phyloP scores from a whole-genome alignment of 176 grass and related monocot species.

The Miscanthus lutarioriparius region DNA sequence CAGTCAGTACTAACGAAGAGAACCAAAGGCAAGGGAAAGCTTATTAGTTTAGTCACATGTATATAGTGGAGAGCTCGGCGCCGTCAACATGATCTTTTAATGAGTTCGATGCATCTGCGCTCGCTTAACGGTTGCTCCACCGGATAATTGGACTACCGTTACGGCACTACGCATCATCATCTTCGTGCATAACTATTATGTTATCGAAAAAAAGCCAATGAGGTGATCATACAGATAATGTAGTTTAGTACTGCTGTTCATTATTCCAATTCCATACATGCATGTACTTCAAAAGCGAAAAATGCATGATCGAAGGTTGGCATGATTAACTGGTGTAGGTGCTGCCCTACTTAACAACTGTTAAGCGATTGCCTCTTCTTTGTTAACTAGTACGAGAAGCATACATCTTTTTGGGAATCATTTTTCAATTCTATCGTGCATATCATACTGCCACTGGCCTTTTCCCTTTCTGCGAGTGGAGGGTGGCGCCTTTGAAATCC shows the following conservation, averaged over 20 bases:
- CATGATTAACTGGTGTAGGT: not conserved
- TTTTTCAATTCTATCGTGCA: constrained; percentile 13
- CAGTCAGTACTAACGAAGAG: not conserved
- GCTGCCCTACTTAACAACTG: not conserved
- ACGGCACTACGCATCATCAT: not conserved
- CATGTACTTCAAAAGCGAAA: constrained; percentile 36
- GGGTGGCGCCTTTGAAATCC: not conserved
- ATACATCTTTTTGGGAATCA: not conserved
- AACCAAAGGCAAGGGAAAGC: not conserved
- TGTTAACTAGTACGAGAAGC: not conserved
- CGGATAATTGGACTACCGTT: not conserved
- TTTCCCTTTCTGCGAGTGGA: constrained; percentile 14
- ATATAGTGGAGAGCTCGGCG: not conserved
- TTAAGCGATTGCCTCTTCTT: not conserved
- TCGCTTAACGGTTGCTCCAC: not conserved
- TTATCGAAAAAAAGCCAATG: constrained; percentile 2
- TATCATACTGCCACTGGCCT: not conserved
- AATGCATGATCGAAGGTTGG: not conserved
- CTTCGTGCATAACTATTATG: not conserved
- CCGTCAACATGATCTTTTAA: not conserved
- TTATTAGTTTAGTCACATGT: not conserved
- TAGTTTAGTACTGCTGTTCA: not conserved
- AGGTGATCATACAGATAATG: not conserved
- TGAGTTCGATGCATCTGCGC: not conserved
- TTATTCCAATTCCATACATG: constrained; percentile 8